Base-by-base conservation (phyloP, 768 basidiomycete species). In the Panaeolus papilionaceus region DNA sequence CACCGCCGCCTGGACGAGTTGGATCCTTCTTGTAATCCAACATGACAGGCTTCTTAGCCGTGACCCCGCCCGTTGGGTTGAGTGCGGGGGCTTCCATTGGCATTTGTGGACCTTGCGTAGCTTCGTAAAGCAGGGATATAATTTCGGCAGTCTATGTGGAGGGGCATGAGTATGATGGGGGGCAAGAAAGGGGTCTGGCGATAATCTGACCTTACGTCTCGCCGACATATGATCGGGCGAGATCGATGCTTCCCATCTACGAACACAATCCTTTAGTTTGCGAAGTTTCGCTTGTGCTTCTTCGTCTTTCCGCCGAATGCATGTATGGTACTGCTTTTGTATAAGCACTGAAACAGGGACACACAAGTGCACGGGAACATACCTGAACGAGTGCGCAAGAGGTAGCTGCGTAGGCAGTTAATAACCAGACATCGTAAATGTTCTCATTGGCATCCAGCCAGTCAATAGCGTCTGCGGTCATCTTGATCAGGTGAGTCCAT, bases 201-300 rank as follows among this genome's bases (percentile, higher is more conserved):
- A 66, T 64, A 70, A 70, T 79, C 85, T 71, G 69, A 83, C 94
- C 90, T 97, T 97, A 70, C 95, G 89, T 79, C 95, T 88, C 20
- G 93, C 90, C 47, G 93, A 94, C 94, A 96, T 96, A 79, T 98
- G 96, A 71, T 98, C 96, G 61, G 93, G 91, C 67, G 92, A 93
- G 67, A 96, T 86, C 0, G 92, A 86, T 65, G 84, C 87, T 77
- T 97, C 96, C 95, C 96, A 98, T 68, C 91, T 84, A 67, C 90
- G 84, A 14, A 96, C 90, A 65, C 91, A 93, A 76, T 97, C 95
- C 26, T 92, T 89, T 64, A 98, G 80, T 76, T 91, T 90, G 71
- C 87, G 88, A 64, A 98, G 82, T 71, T 92, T 92, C 18, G 83
- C 82, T 65, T 90, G 88, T 4, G 95, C 94, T 6, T 88, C 87